A percentile compares a stretch with the other conserved stretches of the same genome.
These are phyloP conservation scores for Aspergillus oerlinghausenensis DNA, from an alignment of 2,329 filamentous ascomycete species.

Conservation along the genomic window DNA sequence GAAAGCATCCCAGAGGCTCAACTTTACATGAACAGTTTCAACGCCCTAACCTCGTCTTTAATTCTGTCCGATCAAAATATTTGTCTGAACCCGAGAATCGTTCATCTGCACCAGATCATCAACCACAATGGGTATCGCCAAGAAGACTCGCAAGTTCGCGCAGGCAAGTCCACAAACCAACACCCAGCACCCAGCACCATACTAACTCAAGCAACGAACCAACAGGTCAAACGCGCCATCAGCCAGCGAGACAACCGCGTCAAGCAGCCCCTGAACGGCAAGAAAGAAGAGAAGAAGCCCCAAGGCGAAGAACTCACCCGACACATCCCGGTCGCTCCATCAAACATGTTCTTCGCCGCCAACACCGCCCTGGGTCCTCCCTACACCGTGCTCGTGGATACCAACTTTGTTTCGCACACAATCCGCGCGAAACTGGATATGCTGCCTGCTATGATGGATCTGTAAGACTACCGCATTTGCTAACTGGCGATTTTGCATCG, in stretches of 20 bases:
- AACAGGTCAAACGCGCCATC: slow-evolving; percentile 20
- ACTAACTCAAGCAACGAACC: neutral
- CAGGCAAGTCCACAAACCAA: slow-evolving; percentile 61
- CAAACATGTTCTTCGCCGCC: slow-evolving; percentile 80
- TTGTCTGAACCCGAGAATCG: neutral
- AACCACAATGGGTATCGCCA: slow-evolving; percentile 73
- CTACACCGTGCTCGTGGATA: slow-evolving; percentile 76
- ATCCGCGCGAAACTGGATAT: slow-evolving; percentile 87
- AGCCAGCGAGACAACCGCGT: slow-evolving; percentile 18
- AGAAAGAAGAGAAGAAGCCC: slow-evolving; percentile 12
- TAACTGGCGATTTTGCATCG: too few species aligned
- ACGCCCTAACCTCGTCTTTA: neutral
- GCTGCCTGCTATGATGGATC: slow-evolving; percentile 86
- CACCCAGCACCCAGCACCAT: slow-evolving; percentile 20
- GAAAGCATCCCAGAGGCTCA: neutral
- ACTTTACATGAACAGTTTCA: neutral
- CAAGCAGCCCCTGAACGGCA: slow-evolving; percentile 9
- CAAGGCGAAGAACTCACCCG: slow-evolving; percentile 14
- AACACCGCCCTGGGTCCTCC: slow-evolving; percentile 83
- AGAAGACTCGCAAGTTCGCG: slow-evolving; percentile 90
- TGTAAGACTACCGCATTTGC: slow-evolving; percentile 8
- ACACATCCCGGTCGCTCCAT: slow-evolving; percentile 53
- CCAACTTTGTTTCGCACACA: slow-evolving; percentile 87
- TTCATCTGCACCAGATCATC: neutral
- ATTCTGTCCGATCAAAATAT: neutral